Base-by-base conservation (phyloP, 148 eudicot genomes). In the Silene conica region DNA sequence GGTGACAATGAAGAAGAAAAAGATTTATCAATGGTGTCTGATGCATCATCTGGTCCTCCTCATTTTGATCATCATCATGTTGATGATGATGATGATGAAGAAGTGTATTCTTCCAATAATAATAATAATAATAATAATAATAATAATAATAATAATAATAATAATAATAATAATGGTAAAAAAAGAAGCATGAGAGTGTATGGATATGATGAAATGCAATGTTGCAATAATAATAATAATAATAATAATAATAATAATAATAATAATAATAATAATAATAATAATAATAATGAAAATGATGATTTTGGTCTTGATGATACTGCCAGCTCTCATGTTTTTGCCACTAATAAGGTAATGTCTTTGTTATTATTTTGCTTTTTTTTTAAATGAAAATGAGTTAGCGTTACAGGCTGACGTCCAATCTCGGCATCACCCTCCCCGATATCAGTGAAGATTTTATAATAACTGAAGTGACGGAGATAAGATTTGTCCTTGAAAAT, bases 31-130 rank as follows among this genome's bases (percentile, higher is more conserved):
- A 80, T 80, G 82, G 73, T 80, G 19, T 80, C 82, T 52, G 82
- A 80, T 59, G 82, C 82, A n/a, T 80, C 82, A 19, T 80, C 82
- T 48, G 82, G 82, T 0, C 82, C 82, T 6, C 82, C 82, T 14
- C 82, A 80, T 80, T 71, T 76, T 6, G 74, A 75, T 75, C 67
- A 70, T 20, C 63, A 67, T 20, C 56, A 67, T 38, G 43, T 31
- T 26, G 22, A 38, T n/a, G n/a, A n/a, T n/a, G n/a, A n/a, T n/a
- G n/a, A n/a, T n/a, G n/a, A n/a, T n/a, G n/a, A n/a, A n/a, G n/a
- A n/a, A n/a, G n/a, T n/a, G n/a, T n/a, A n/a, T n/a, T n/a, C n/a
- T n/a, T n/a, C n/a, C n/a, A n/a, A n/a, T n/a, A n/a, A n/a, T n/a
- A n/a, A n/a, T n/a, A n/a, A n/a, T n/a, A n/a, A n/a, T n/a, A n/a